A percentile compares a stretch with the other conserved stretches of the same genome.
These are phyloP conservation scores for Curvularia eragrostidis DNA, from an alignment of 2,329 filamentous ascomycete genomes.

Conservation along the genomic window DNA sequence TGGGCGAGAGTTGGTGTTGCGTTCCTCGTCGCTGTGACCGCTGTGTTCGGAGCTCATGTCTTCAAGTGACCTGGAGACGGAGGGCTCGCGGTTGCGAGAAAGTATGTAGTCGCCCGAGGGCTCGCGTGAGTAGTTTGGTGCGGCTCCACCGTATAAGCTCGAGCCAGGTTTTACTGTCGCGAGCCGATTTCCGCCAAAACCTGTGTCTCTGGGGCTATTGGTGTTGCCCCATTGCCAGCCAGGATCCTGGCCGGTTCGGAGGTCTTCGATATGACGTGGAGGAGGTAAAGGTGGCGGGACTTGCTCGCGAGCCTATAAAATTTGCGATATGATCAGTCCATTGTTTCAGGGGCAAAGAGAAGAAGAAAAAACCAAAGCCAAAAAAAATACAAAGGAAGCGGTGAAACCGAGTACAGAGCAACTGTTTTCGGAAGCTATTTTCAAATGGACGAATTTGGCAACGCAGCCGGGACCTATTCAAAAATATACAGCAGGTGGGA, in stretches of 20 bases:
- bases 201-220: slow-evolving; percentile 58
- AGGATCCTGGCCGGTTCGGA: slow-evolving; percentile 64
- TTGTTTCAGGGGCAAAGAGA: not conserved
- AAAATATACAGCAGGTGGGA: not conserved
- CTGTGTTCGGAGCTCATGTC: slow-evolving; percentile 47
- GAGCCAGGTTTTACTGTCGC: slow-evolving; percentile 56
- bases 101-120: slow-evolving; percentile 40
- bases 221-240: slow-evolving; percentile 70
- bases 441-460: slow-evolving; percentile 1
- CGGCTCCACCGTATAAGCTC: slow-evolving; percentile 52
- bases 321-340: slow-evolving; percentile 10
- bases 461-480: not conserved
- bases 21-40: slow-evolving; percentile 49
- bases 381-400: not conserved
- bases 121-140: slow-evolving; percentile 32
- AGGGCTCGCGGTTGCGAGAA: slow-evolving; percentile 48
- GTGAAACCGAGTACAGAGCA: not conserved
- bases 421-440: not conserved
- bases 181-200: slow-evolving; percentile 55
- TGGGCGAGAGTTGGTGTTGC: slow-evolving; percentile 42
- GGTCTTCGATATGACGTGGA: slow-evolving; percentile 64
- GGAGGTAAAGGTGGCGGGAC: slow-evolving; percentile 71
- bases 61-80: slow-evolving; percentile 47
- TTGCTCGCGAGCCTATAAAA: slow-evolving; percentile 54
- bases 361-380: too few relatives aligned